Percentiles rank a stretch among this genome's conserved stretches.
Conservation (phyloP, 139 green algal species). For the Edaphochlamys debaryana region DNA sequence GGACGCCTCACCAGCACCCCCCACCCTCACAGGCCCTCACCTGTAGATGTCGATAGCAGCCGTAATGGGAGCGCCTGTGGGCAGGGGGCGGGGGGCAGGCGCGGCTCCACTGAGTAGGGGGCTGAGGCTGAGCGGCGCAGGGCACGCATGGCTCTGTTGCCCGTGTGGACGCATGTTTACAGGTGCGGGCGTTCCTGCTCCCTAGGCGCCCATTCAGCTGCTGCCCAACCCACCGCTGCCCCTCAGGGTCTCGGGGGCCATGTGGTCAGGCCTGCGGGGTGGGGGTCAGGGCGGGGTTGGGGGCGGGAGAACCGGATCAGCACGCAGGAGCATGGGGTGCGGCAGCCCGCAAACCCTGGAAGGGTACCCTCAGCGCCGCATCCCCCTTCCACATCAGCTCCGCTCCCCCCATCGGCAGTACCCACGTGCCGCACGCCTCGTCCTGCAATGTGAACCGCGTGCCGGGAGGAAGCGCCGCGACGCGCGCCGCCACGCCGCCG, state of each 20-base stretch:
- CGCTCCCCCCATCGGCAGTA: not conserved
- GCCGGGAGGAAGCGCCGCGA: too few species aligned
- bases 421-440: conserved; percentile 9
- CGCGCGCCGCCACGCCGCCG: too few species aligned
- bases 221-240: not conserved
- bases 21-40: not conserved
- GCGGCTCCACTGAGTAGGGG: not conserved
- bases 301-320: not conserved
- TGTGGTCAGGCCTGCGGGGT: conserved; percentile 10
- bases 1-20: too few species aligned
- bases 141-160: not conserved
- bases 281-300: too few species aligned
- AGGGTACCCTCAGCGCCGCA: not conserved
- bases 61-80: not conserved
- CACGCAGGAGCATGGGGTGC: not conserved
- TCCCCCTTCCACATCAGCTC: too few species aligned
- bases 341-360: too few species aligned
- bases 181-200: not conserved
- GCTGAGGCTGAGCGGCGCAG: not conserved
- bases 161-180: not conserved
- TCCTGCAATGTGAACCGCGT: not conserved
- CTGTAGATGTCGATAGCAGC: conserved; percentile 15
- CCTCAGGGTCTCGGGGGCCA: not conserved
- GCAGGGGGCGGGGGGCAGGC: not conserved
- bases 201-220: not conserved